Evolutionary conservation across 768 basidiomycete genomes (phyloP).

Genomic region (Kockovaella imperatae): DNA sequence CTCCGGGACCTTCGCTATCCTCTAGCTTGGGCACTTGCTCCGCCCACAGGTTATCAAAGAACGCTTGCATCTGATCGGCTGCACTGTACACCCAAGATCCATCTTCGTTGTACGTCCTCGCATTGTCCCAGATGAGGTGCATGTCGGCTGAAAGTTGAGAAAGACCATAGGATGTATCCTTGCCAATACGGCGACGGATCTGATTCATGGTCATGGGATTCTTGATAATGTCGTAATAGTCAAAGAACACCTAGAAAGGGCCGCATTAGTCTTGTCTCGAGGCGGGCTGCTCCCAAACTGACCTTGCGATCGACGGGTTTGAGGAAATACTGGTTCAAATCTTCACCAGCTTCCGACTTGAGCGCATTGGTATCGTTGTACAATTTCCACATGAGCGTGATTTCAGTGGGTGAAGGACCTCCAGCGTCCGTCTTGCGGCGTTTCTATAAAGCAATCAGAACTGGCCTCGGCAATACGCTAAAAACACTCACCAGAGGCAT

Average conservation of each 20-base stretch:
- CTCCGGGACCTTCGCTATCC: background rate
- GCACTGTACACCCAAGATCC: constrained; percentile 92
- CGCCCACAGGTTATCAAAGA: constrained; percentile 65
- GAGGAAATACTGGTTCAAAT: constrained; percentile 40
- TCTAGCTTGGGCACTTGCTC: constrained; percentile 40
- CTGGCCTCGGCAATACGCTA: background rate
- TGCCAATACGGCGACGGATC: constrained; percentile 59
- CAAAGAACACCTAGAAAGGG: constrained; percentile 76
- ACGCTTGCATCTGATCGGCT: constrained; percentile 88
- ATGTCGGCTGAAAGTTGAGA: constrained; percentile 67
- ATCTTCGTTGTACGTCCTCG: constrained; percentile 86
- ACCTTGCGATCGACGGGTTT: constrained; percentile 40
- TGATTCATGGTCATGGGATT: constrained; percentile 80
- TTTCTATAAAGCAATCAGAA: constrained; percentile 26
- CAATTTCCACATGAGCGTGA: constrained; percentile 27
- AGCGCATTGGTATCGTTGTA: constrained; percentile 34
- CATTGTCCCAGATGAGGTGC: constrained; percentile 88
- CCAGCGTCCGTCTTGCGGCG: constrained; percentile 29
- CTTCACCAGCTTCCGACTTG: constrained; percentile 30
- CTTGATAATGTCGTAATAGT: constrained; percentile 82
- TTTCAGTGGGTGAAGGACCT: constrained; percentile 10
- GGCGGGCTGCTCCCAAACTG: constrained; percentile 34
- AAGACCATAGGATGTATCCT: constrained; percentile 65
- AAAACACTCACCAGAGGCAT: constrained; percentile 14
- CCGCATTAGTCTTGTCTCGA: constrained; percentile 2